Base-by-base conservation (phyloP, 768 basidiomycete species). In the Termitomyces sp. region DNA sequence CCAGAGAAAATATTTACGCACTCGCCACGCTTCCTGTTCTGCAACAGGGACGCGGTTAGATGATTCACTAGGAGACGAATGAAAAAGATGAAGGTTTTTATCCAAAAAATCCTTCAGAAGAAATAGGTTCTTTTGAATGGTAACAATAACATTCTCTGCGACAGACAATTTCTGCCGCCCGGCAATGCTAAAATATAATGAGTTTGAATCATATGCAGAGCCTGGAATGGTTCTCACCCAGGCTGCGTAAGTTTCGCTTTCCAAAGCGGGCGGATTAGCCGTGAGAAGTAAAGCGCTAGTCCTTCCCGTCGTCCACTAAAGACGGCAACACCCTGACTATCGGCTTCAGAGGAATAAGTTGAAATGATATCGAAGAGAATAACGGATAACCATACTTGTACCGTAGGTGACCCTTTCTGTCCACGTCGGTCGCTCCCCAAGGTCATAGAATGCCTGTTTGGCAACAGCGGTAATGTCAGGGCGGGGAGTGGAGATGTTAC, bases 251-350 rank as follows among this genome's bases (percentile, higher is more conserved):
- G 73, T 65, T 87, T 92, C 51, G 82, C 77, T 64, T 86, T 89
- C 96, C 97, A 98, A 59, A 97, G 78, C 1, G 93, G 91, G 33
- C 93, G 77, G 22, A 97, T 75, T 26, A 97, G 78, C 44, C 97
- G 82, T 7, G 93, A 84, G 68, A 98, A 86, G 69, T 94, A 95
- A 30, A 96, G 71, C 0, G 88, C 88, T 48, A 98, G 79, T 2
- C 93, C 95, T 74, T 97, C 93, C 58, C 94, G 82, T 56, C 94
- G 82, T 32, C 94, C 91, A 62, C 92, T 94, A 71, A 90, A 97
- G 55, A 85, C 83, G 3, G 88, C 84, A 46, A 82, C 88, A 16
- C 90, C 89, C 50, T 86, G 83, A 64, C 78, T 82, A 62, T 89
- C 88, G 40, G 82, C 87, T 85, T 58, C 20, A 36, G 8, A 39